Conservation (phyloP, 495 filamentous ascomycete species). For the Darksidea phi region DNA sequence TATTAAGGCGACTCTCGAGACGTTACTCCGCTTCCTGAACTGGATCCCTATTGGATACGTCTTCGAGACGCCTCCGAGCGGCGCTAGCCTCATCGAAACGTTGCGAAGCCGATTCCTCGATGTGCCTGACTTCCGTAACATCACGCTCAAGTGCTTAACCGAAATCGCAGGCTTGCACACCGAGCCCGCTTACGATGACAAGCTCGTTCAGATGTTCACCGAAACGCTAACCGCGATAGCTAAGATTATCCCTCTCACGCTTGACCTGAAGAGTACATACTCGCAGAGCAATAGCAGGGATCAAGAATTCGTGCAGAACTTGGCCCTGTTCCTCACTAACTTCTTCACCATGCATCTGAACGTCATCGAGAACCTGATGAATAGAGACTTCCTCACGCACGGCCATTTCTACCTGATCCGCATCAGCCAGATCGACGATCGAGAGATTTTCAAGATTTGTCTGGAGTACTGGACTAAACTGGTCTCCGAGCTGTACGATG, state of each 20-base stretch:
- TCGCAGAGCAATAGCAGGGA: constrained; percentile 85
- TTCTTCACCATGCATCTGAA: constrained; percentile 91
- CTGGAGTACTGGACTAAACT: constrained; percentile 98
- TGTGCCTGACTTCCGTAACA: constrained; percentile 88
- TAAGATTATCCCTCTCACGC: constrained; percentile 80
- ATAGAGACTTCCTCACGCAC: constrained; percentile 89
- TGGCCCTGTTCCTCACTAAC: constrained; percentile 92
- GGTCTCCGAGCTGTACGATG: constrained; percentile 97
- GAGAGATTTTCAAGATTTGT: constrained; percentile 99
- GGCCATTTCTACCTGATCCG: constrained; percentile 97
- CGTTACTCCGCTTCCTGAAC: constrained; percentile 91
- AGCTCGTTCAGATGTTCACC: constrained; percentile 95
- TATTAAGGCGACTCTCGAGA: constrained; percentile 91
- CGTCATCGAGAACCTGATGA: constrained; percentile 92
- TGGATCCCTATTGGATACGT: constrained; percentile 99
- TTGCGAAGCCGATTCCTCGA: constrained; percentile 86
- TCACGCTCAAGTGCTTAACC: constrained; percentile 93
- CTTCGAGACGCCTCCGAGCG: constrained; percentile 75
- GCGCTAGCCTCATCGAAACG: constrained; percentile 76
- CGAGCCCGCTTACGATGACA: constrained; percentile 83
- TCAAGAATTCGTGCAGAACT: constrained; percentile 95
- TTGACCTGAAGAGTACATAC: constrained; percentile 88
- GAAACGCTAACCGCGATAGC: constrained; percentile 86
- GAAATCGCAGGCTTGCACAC: constrained; percentile 91
- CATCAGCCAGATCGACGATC: constrained; percentile 96